Conservation (phyloP, 2,329 filamentous ascomycete species). For the Paraphaeosphaeria minitans region DNA sequence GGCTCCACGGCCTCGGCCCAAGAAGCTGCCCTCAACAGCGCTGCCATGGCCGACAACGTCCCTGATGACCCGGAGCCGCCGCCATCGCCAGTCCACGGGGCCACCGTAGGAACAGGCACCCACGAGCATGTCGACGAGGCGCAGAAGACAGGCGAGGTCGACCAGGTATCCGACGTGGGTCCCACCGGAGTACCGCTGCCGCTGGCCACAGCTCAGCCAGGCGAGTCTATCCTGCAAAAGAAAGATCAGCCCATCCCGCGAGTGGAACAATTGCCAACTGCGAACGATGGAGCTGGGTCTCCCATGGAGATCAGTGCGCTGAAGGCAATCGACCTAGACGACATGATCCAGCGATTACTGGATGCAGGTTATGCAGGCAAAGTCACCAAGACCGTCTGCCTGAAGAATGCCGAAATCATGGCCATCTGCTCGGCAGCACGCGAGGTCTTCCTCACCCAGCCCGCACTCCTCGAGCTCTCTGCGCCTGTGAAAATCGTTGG, state of each 20-base stretch:
- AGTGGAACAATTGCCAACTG: slow-evolving; percentile 55
- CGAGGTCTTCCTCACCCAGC: slow-evolving; percentile 89
- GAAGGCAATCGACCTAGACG: slow-evolving; percentile 91
- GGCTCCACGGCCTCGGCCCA: slow-evolving; percentile 49
- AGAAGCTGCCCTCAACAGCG: slow-evolving; percentile 46
- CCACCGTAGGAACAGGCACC: slow-evolving; percentile 72
- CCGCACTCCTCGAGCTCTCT: slow-evolving; percentile 86
- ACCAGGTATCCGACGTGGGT: slow-evolving; percentile 89
- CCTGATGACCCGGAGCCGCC: slow-evolving; percentile 58
- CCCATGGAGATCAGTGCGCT: slow-evolving; percentile 86
- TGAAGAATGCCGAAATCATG: slow-evolving; percentile 97
- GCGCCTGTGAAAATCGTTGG: slow-evolving; percentile 98
- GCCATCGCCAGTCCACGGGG: slow-evolving; percentile 85
- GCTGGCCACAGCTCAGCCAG: slow-evolving; percentile 69
- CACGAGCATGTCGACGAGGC: slow-evolving; percentile 76
- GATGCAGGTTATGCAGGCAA: slow-evolving; percentile 96
- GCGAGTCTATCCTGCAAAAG: slow-evolving; percentile 88
- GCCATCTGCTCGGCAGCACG: slow-evolving; percentile 89
- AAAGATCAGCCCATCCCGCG: slow-evolving; percentile 73
- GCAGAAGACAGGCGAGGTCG: slow-evolving; percentile 87
- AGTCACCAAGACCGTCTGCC: slow-evolving; percentile 93
- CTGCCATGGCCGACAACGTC: slow-evolving; percentile 41
- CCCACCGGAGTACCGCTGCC: slow-evolving; percentile 66
- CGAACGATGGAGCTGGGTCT: slow-evolving; percentile 58
- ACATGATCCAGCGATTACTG: slow-evolving; percentile 92